Base-by-base conservation (phyloP, 192 early-diverging fungal genomes). In the Lobulomyces angularis region DNA sequence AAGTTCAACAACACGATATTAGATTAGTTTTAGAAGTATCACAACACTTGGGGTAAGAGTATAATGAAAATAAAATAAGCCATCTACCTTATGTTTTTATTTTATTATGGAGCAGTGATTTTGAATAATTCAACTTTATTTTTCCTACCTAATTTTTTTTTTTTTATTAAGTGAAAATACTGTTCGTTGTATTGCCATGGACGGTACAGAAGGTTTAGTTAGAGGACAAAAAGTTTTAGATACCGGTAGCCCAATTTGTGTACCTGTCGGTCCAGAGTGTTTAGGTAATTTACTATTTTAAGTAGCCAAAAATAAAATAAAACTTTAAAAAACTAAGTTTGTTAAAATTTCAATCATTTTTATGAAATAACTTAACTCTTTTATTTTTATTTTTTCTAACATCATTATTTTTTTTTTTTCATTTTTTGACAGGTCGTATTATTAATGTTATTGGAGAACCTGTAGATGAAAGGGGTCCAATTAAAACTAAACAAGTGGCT, bases 391-490 rank as follows among this genome's bases (percentile, higher is more conserved):
- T n/a, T n/a, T n/a, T n/a, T n/a, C n/a, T n/a, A n/a, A n/a, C n/a
- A n/a, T n/a, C n/a, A n/a, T n/a, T n/a, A n/a, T n/a, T n/a, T n/a
- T n/a, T n/a, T n/a, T n/a, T 33, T 33, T 43, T 16, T 42, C n/a
- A n/a, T n/a, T n/a, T n/a, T n/a, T n/a, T n/a, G n/a, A n/a, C n/a
- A n/a, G n/a, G 91, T 44, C 87, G 91, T 69, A 95, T 95, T 74
- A 86, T 95, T 70, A 95, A 95, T 80, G 91, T 95, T 57, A 90
- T 95, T 59, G 91, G 91, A 59, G 91, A 95, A 77, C 88, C 91
- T 49, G 82, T 95, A 61, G 91, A 95, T 61, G 87, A 95, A 76
- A 82, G 88, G 58, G 91, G 91, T 46, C 91, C 91, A 53, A 88
- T 95, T 71, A 81, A 71, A 56, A 63, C 91, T 46, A 90, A 89